These are phyloP conservation scores for Apophysomyces sp. DNA, from an alignment of 371 early-diverging fungal genomes.

Conservation along the genomic window DNA sequence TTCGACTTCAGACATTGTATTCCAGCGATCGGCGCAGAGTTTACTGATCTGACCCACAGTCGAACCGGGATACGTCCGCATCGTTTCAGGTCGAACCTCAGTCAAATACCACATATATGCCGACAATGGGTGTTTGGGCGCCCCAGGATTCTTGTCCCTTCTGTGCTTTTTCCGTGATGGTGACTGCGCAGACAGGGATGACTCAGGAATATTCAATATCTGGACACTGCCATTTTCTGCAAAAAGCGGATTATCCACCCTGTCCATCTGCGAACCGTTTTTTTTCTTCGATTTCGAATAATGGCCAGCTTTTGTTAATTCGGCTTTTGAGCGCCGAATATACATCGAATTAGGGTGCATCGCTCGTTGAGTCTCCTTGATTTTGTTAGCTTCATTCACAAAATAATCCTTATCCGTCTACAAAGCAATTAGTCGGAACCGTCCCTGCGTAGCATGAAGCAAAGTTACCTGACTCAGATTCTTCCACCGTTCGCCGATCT, in stretches of 20 bases:
- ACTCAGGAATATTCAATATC: background rate
- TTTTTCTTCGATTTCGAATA: slow-evolving; percentile 22
- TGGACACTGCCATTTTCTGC: background rate
- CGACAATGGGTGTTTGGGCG: slow-evolving; percentile 80
- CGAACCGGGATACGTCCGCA: slow-evolving; percentile 62
- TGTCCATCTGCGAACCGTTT: background rate
- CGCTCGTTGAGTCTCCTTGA: slow-evolving; percentile 40
- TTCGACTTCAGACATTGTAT: slow-evolving; percentile 56
- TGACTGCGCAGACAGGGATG: background rate
- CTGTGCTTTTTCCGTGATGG: slow-evolving; percentile 14
- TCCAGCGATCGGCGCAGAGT: slow-evolving; percentile 71
- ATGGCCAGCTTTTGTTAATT: slow-evolving; percentile 58
- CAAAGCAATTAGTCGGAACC: background rate
- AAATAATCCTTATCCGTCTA: slow-evolving; percentile 39
- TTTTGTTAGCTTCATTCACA: slow-evolving; percentile 36
- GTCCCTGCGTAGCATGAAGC: background rate
- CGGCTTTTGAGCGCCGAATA: slow-evolving; percentile 67
- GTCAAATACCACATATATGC: slow-evolving; percentile 75
- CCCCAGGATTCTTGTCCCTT: slow-evolving; percentile 57
- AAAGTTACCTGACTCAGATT: slow-evolving; percentile 34
- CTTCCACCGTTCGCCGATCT: slow-evolving; percentile 62
- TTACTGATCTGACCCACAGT: slow-evolving; percentile 73
- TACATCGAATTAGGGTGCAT: slow-evolving; percentile 66
- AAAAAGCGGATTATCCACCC: slow-evolving; percentile 4
- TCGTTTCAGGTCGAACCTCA: slow-evolving; percentile 62